Evolutionary conservation across 2,329 filamentous ascomycete genomes (phyloP), one percentile per base, ranked within the genome.

Genomic region (Neonectria magnoliae): DNA sequence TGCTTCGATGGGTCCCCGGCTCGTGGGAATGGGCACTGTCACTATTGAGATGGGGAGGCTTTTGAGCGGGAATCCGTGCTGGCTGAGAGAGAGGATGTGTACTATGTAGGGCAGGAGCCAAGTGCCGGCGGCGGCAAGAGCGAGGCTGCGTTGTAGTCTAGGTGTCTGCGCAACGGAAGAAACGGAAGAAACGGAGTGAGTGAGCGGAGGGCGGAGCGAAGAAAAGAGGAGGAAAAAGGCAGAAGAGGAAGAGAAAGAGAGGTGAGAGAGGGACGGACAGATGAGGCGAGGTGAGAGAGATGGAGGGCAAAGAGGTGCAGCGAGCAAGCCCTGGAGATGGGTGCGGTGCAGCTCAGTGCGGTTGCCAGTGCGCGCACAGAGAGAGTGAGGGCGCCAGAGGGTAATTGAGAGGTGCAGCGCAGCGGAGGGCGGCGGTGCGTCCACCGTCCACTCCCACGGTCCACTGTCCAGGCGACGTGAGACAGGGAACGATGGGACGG

Each of bases 1-100:
- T 69, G 65, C 68, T 67, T 70, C 57, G 64, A 71, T 67, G 62
- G 64, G 61, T 52, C 69, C 69, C 72, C 68, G 67, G 71, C 58
- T 66, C 52, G 50, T 65, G 45, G 51, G 54, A 66, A 67, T 69
- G 67, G 61, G 69, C 70, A 60, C 60, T 69, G 55, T 47, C 54
- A 51, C 52, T 62, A 47, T 57, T 57, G 59, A 27, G 54, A 60
- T 53, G 53, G 44, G 36, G 54, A 51, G 27, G 27, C n/a, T 33
- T 51, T 51, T 29, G 48, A 51, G 48, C 16, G 11, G 48, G 27
- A 51, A 51, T 51, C 29, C 27, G 29, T 33, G 48, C 29, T 51
- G 45, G 27, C 47, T 51, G 27, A 51, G n/a, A 18, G 27, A 42
- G 36, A 41, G 44, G 22, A 51, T 51, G 57, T 25, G 5, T 25